A percentile compares a stretch with the other conserved stretches of the same genome.
Conservation (phyloP, 2,329 filamentous ascomycete species). For the Colletotrichum paranaense region DNA sequence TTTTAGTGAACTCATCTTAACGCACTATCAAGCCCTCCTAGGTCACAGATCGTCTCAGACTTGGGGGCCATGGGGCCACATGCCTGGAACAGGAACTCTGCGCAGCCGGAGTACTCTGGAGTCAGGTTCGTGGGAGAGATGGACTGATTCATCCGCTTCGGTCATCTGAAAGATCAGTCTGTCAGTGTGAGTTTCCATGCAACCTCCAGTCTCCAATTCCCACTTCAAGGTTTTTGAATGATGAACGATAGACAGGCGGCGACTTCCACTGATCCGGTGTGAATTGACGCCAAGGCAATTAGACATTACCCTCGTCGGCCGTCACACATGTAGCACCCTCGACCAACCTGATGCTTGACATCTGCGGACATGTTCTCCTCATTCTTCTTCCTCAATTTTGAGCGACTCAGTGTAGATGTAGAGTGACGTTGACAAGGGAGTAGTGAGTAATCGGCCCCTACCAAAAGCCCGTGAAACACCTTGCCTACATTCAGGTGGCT, state of each 20-base stretch:
- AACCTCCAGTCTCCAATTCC: neutral
- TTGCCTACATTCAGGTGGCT: too few species aligned
- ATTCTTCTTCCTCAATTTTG: too few species aligned
- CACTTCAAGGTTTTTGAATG: neutral
- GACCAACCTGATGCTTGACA: neutral
- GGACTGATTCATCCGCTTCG: neutral
- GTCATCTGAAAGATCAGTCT: constrained; percentile 25
- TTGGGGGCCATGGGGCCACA: constrained; percentile 2
- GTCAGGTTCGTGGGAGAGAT: constrained; percentile 8
- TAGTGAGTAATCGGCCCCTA: neutral
- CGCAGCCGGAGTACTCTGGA: constrained; percentile 15
- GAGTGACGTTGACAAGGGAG: neutral
- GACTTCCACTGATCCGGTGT: neutral
- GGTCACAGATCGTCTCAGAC: constrained; percentile 14
- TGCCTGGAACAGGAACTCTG: constrained; percentile 34
- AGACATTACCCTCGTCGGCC: neutral
- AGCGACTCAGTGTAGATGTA: neutral
- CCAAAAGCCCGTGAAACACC: neutral
- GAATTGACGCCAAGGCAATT: neutral
- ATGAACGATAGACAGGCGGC: neutral
- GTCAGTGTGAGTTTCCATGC: neutral
- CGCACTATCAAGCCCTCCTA: neutral
- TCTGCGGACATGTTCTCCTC: neutral
- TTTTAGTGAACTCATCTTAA: rapidly evolving
- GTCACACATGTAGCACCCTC: neutral